phyloP scores from a whole-genome alignment of 306 rosid genomes.

The Sphenostylis stenocarpa region DNA sequence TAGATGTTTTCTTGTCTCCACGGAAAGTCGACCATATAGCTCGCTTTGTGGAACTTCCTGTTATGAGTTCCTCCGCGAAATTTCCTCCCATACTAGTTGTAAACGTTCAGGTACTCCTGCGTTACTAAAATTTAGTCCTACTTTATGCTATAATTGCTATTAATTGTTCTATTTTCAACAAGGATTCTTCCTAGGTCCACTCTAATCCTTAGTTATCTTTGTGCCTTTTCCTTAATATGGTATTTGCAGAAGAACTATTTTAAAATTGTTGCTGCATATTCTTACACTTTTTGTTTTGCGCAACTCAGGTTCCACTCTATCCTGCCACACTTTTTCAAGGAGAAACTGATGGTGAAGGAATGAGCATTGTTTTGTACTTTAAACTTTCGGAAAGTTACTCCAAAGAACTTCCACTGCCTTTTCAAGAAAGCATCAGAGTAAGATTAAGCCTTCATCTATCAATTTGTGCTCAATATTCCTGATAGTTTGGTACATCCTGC shows the following conservation, averaged over 20 bases:
- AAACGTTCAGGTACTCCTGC: constrained; percentile 79
- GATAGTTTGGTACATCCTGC: background rate
- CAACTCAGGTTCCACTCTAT: constrained; percentile 80
- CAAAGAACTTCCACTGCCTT: constrained; percentile 76
- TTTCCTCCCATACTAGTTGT: constrained; percentile 87
- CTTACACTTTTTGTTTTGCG: constrained; percentile 28
- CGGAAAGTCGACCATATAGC: constrained; percentile 84
- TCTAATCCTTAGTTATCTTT: constrained; percentile 12
- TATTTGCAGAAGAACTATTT: background rate
- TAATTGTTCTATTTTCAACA: background rate
- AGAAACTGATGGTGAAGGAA: constrained; percentile 94
- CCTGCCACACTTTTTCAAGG: constrained; percentile 85
- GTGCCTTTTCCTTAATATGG: background rate
- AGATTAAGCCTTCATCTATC: constrained; percentile 39
- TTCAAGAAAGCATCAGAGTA: constrained; percentile 90
- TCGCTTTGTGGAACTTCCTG: constrained; percentile 78
- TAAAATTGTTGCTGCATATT: constrained; percentile 3
- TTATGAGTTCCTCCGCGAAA: constrained; percentile 50
- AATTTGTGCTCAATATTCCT: background rate
- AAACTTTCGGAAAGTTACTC: constrained; percentile 79
- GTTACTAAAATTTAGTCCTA: background rate
- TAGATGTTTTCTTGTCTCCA: constrained; percentile 87
- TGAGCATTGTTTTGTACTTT: constrained; percentile 88
- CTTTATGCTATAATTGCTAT: background rate
- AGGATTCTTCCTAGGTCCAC: background rate